Conservation (phyloP, 2,329 filamentous ascomycete species). For the Polytolypa hystricis region DNA sequence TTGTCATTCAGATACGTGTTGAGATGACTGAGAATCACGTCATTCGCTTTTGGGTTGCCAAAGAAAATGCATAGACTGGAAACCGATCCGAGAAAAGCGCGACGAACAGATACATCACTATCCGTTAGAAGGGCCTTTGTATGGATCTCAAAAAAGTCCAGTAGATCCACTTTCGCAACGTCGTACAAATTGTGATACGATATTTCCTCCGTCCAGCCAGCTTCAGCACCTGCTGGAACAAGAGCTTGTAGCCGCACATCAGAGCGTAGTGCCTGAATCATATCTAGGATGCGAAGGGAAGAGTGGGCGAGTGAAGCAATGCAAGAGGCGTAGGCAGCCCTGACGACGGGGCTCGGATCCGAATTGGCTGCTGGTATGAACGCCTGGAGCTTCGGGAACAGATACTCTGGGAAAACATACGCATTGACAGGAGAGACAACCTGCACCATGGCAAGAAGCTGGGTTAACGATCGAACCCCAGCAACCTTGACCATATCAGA, state of each 20-base stretch:
- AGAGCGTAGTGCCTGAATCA: conserved; percentile 76
- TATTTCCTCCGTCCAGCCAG: conserved; percentile 54
- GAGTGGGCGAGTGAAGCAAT: conserved; percentile 79
- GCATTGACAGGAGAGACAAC: conserved; percentile 70
- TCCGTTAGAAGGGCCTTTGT: conserved; percentile 87
- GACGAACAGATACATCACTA: conserved; percentile 68
- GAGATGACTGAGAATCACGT: conserved; percentile 89
- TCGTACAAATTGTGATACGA: conserved; percentile 80
- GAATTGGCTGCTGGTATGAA: conserved; percentile 44
- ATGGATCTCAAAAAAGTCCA: conserved; percentile 74
- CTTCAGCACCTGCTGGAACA: conserved; percentile 65
- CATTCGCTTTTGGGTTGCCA: conserved; percentile 78
- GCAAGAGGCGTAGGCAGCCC: conserved; percentile 87
- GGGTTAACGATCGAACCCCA: conserved; percentile 75
- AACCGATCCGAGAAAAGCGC: conserved; percentile 85
- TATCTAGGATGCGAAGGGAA: conserved; percentile 74
- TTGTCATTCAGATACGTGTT: conserved; percentile 96
- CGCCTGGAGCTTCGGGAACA: conserved; percentile 47
- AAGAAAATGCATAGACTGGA: conserved; percentile 92
- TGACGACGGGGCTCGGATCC: conserved; percentile 57
- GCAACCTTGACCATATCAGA: conserved; percentile 76
- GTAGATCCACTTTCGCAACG: conserved; percentile 68
- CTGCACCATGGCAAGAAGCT: conserved; percentile 74
- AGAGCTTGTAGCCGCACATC: conserved; percentile 69
- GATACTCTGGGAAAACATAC: conserved; percentile 56